Evolutionary conservation across 2,329 filamentous ascomycete genomes (phyloP), one percentile per base, ranked within the genome.

Genomic region (Pyrenophora tritici-repentis): DNA sequence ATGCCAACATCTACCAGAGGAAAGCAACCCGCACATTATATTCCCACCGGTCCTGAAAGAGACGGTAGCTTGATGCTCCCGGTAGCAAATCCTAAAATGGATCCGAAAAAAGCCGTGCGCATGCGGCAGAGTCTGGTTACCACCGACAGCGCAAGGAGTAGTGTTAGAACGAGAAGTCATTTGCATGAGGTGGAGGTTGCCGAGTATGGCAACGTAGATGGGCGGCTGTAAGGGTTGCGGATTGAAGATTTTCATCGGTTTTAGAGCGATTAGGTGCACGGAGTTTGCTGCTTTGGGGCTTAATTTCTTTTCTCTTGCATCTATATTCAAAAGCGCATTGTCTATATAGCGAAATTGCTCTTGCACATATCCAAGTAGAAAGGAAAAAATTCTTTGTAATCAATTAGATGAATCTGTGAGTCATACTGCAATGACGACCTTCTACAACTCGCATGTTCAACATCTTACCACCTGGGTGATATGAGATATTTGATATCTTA

Each of bases 141-240:
- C 5, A 50, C 56, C 1, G 61, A 61, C 7, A 72, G 68, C 52
- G 52, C 53, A 31, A 58, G 60, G 40, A 70, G 65, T 46, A 71
- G 68, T 50, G 40, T 65, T 7, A 55, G 67, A 29, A 43, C 62
- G 17, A 60, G 56, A 41, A 71, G 66, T 42, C 59, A 67, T 58
- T 45, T 71, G 36, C 61, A 67, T 49, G 65, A 68, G 47, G 51
- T 71, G 45, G 58, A 66, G 47, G 17, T 63, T 50, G 63, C 59
- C 3, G 64, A 69, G 43, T 68, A 70, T 52, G 63, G 54, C 4
- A 58, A 58, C 55, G 53, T 64, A 7, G 63, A 65, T 61, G 58
- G 35, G 6, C 16, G 41, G 3, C 10, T 50, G 2, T 50, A 26
- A 50, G 12, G 10, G 2, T 7, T 5, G 18, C 18, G 18, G 3